Evolutionary conservation across 139 green algal genomes (phyloP).

Genomic region (Coelastrella sp.): DNA sequence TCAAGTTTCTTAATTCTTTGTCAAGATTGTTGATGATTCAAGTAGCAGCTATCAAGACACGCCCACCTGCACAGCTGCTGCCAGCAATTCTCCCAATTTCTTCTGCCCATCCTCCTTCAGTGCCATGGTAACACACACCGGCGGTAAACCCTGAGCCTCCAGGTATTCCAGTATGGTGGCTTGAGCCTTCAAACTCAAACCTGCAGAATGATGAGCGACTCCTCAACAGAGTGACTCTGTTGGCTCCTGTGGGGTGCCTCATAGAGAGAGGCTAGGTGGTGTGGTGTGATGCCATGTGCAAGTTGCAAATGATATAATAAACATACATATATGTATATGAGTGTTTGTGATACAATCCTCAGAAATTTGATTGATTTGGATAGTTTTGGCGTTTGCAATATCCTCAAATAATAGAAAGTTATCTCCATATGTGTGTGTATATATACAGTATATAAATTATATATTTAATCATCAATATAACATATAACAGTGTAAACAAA

Average conservation of each 20-base stretch:
- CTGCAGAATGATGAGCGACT: neutral
- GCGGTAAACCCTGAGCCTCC: constrained; percentile 57
- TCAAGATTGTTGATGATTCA: too few species aligned
- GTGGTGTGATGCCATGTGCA: neutral
- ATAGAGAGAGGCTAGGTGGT: neutral
- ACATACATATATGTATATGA: too few species aligned
- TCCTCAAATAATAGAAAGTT: too few species aligned
- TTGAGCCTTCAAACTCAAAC: constrained; percentile 40
- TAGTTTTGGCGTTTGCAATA: too few species aligned
- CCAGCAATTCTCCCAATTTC: constrained; percentile 66
- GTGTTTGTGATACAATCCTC: too few species aligned
- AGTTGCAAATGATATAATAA: too few species aligned
- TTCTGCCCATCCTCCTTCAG: constrained; percentile 46
- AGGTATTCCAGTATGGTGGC: constrained; percentile 70
- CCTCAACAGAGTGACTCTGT: too few species aligned
- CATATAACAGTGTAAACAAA: neutral
- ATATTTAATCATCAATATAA: neutral
- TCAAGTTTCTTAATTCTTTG: too few species aligned
- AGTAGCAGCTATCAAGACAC: neutral
- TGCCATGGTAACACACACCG: constrained; percentile 52
- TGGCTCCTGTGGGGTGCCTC: neutral
- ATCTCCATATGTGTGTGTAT: too few species aligned
- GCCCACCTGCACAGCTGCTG: constrained; percentile 66
- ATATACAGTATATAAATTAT: too few species aligned
- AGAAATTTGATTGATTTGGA: too few species aligned